Percentiles rank a stretch among this genome's conserved stretches.
These are phyloP conservation scores for Phaffia tasmanica DNA, from an alignment of 768 basidiomycete genomes.

Conservation along the genomic window DNA sequence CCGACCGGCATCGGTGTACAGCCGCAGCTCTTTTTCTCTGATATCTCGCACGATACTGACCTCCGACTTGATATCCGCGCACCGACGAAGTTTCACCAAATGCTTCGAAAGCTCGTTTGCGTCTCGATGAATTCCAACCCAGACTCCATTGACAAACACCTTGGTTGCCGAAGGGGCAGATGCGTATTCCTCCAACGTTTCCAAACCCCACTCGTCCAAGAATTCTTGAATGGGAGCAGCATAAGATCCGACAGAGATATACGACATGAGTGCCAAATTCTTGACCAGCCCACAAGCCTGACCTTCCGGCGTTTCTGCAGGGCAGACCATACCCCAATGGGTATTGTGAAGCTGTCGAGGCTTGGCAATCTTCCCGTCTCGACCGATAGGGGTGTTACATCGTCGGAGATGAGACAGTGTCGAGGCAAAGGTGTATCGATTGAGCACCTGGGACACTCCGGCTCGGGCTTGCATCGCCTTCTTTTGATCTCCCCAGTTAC, in stretches of 20 bases:
- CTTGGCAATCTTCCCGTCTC: slow-evolving; percentile 98
- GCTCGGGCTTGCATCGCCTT: slow-evolving; percentile 97
- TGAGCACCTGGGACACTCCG: slow-evolving; percentile 96
- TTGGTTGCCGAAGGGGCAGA: slow-evolving; percentile 66
- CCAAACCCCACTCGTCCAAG: slow-evolving; percentile 95
- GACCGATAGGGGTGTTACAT: slow-evolving; percentile 93
- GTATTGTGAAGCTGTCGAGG: slow-evolving; percentile 98
- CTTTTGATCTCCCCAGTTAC: slow-evolving; percentile 99
- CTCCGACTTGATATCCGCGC: slow-evolving; percentile 90
- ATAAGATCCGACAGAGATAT: slow-evolving; percentile 92
- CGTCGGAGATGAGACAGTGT: slow-evolving; percentile 95
- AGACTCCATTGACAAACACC: slow-evolving; percentile 97
- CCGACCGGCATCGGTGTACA: slow-evolving; percentile 94
- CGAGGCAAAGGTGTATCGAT: slow-evolving; percentile 96
- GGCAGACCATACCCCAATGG: slow-evolving; percentile 99
- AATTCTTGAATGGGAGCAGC: slow-evolving; percentile 96
- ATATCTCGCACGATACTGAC: slow-evolving; percentile 97
- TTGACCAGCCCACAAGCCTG: slow-evolving; percentile 99
- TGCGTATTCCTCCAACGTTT: slow-evolving; percentile 82
- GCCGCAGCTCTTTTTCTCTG: slow-evolving; percentile 79
- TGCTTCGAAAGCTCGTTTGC: slow-evolving; percentile 85
- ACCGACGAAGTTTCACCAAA: slow-evolving; percentile 79
- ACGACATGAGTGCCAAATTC: slow-evolving; percentile 92
- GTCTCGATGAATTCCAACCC: slow-evolving; percentile 98
- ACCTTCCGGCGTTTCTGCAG: slow-evolving; percentile 98